A percentile compares a stretch with the other conserved stretches of the same genome.
Evolutionary conservation across 148 eudicot genomes (phyloP).

Genomic region (Chenopodium berlandieri): DNA sequence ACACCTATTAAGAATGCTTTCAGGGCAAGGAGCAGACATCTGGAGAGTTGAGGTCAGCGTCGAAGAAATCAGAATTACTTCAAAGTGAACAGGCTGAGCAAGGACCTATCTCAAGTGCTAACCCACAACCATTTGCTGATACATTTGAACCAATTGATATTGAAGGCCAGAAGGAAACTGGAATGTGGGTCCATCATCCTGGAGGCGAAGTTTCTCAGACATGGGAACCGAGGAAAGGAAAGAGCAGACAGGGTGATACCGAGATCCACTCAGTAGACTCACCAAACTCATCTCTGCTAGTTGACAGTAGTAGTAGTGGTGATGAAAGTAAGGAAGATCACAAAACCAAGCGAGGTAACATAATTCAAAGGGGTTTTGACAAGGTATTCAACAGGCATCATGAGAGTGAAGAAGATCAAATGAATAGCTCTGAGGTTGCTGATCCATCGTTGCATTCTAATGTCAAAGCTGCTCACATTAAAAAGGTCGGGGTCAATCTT

Average conservation of each 20-base stretch:
- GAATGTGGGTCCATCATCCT: slow-evolving; percentile 84
- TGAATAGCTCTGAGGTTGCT: slow-evolving; percentile 13
- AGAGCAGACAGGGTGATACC: slow-evolving; percentile 36
- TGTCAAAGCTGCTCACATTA: slow-evolving; percentile 45
- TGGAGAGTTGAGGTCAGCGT: slow-evolving; percentile 26
- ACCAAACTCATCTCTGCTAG: slow-evolving; percentile 33
- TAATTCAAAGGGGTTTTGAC: slow-evolving; percentile 45
- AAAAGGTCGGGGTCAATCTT: slow-evolving; percentile 46
- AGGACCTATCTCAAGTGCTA: slow-evolving; percentile 22
- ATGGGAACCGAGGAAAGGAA: slow-evolving; percentile 92
- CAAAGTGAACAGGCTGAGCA: slow-evolving; percentile 27
- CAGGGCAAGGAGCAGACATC: slow-evolving; percentile 43
- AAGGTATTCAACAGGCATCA: slow-evolving; percentile 56
- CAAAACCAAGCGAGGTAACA: slow-evolving; percentile 24
- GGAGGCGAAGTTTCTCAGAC: slow-evolving; percentile 65
- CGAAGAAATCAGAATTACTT: slow-evolving; percentile 25
- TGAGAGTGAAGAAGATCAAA: slow-evolving; percentile 34
- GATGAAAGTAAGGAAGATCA: slow-evolving; percentile 40
- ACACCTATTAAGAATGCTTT: slow-evolving; percentile 7
- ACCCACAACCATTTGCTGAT: slow-evolving; percentile 33
- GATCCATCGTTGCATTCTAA: slow-evolving; percentile 50
- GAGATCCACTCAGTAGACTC: slow-evolving; percentile 37
- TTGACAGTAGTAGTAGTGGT: slow-evolving; percentile 49
- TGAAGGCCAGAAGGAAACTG: slow-evolving; percentile 70
- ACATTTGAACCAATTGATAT: slow-evolving; percentile 64